Evolutionary conservation across 306 rosid genomes (phyloP).

Genomic region (Parietaria judaica): DNA sequence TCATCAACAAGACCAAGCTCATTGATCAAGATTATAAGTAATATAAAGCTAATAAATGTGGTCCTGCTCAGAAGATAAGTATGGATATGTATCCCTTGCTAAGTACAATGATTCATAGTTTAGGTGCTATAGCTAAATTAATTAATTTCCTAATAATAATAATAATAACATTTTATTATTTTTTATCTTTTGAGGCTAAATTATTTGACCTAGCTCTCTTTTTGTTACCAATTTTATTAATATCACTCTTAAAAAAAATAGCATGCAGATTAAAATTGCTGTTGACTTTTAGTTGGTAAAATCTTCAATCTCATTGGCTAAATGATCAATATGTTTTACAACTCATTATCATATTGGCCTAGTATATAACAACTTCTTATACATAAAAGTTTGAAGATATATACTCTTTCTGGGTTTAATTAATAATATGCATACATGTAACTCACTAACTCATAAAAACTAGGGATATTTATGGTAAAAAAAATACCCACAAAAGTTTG

Average conservation of each 20-base stretch:
- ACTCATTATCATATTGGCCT: neutral
- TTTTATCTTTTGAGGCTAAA: neutral
- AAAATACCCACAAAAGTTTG: no score
- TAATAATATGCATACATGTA: neutral
- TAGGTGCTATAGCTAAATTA: slow-evolving; percentile 15
- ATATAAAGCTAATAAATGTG: slow-evolving; percentile 33
- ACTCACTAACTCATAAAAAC: no score
- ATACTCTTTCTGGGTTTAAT: neutral
- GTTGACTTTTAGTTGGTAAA: neutral
- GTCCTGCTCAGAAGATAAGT: slow-evolving; percentile 43
- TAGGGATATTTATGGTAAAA: no score
- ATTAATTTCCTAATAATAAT: slow-evolving; percentile 1
- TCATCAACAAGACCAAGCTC: slow-evolving; percentile 58
- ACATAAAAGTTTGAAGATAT: neutral
- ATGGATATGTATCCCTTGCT: slow-evolving; percentile 11
- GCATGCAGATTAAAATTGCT: neutral
- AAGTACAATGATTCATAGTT: slow-evolving; percentile 14
- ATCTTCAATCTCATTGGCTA: neutral
- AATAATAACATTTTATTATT: neutral
- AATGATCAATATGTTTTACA: neutral
- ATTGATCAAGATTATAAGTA: slow-evolving; percentile 10
- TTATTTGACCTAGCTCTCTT: slow-evolving; percentile 1
- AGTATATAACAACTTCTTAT: neutral
- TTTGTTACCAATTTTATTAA: neutral
- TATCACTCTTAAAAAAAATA: neutral